These are phyloP conservation scores for bread wheat (Triticum aestivum) DNA, from an alignment of 176 grass and related monocot species.

Conservation along the genomic window DNA sequence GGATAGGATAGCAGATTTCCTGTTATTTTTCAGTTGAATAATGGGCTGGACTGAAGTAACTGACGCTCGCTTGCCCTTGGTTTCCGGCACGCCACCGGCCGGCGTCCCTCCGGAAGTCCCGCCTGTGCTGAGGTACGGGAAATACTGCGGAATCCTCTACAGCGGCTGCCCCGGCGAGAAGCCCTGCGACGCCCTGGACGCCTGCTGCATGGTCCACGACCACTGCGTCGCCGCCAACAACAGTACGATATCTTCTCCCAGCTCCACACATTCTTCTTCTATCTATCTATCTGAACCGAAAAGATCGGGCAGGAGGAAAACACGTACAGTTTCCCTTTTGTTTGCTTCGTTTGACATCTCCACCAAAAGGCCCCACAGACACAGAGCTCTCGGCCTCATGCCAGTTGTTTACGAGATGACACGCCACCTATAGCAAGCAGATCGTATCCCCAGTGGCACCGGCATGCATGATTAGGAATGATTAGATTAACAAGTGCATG, in stretches of 20 bases:
- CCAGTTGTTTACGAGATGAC: constrained; percentile 12
- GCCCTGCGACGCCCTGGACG: constrained; percentile 88
- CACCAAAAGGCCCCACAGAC: background rate
- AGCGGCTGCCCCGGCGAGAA: constrained; percentile 88
- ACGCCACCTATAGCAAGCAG: constrained; percentile 7
- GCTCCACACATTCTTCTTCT: background rate
- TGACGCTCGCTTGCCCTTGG: constrained; percentile 14
- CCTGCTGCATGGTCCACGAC: constrained; percentile 94
- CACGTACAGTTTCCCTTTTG: background rate
- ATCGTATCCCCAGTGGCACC: background rate
- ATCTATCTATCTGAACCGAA: background rate
- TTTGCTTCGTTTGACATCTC: background rate
- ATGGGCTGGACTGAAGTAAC: background rate
- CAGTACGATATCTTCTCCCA: constrained; percentile 27
- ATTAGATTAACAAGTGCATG: background rate
- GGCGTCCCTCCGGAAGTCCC: constrained; percentile 35
- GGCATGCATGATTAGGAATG: background rate
- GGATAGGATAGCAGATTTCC: background rate
- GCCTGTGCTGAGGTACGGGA: constrained; percentile 81
- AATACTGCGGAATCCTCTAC: constrained; percentile 92
- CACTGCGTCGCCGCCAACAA: constrained; percentile 70
- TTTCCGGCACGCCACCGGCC: background rate
- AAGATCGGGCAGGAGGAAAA: background rate
- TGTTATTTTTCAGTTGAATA: background rate
- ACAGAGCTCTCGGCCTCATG: background rate